phyloP scores from a whole-genome alignment of 2,329 filamentous ascomycete species.

The Fusarium duplospermum region DNA sequence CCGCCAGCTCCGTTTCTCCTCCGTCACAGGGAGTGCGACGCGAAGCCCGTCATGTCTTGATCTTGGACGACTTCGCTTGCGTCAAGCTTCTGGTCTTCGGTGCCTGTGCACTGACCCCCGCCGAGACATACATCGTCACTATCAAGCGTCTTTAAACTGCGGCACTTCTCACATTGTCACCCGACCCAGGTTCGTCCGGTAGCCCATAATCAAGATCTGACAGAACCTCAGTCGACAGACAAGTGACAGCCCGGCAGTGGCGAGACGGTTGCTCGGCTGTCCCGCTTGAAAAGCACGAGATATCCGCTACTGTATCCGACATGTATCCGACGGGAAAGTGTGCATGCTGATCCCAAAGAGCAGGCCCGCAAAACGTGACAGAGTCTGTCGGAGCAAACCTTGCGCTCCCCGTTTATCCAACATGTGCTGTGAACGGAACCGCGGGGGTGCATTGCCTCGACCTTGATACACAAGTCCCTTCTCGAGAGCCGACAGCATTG shows the following conservation, averaged over 20 bases:
- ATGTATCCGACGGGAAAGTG: slow-evolving; percentile 7
- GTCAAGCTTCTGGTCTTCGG: not conserved
- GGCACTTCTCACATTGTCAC: not conserved
- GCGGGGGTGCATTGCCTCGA: not conserved
- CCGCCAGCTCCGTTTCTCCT: slow-evolving; percentile 1
- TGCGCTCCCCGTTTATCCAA: slow-evolving; percentile 11
- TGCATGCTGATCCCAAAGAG: slow-evolving; percentile 22
- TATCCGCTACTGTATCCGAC: not conserved
- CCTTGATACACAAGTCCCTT: not conserved
- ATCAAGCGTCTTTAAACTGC: not conserved
- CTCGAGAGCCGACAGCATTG: not conserved
- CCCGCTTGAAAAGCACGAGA: not conserved
- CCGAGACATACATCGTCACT: slow-evolving; percentile 8
- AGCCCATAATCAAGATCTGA: not conserved
- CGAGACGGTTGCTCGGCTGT: slow-evolving; percentile 1
- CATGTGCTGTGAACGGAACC: not conserved
- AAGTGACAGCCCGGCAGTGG: not conserved
- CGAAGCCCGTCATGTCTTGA: slow-evolving; percentile 5
- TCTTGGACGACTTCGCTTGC: not conserved
- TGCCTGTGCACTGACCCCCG: not conserved
- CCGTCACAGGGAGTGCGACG: slow-evolving; percentile 17
- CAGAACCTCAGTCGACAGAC: not conserved
- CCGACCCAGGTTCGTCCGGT: not conserved
- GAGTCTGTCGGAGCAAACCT: slow-evolving; percentile 10
- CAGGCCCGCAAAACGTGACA: slow-evolving; percentile 14